Evolutionary conservation across 2,329 filamentous ascomycete species (phyloP), one percentile per base, ranked within the genome.

Genomic region (Neurospora crassa): DNA sequence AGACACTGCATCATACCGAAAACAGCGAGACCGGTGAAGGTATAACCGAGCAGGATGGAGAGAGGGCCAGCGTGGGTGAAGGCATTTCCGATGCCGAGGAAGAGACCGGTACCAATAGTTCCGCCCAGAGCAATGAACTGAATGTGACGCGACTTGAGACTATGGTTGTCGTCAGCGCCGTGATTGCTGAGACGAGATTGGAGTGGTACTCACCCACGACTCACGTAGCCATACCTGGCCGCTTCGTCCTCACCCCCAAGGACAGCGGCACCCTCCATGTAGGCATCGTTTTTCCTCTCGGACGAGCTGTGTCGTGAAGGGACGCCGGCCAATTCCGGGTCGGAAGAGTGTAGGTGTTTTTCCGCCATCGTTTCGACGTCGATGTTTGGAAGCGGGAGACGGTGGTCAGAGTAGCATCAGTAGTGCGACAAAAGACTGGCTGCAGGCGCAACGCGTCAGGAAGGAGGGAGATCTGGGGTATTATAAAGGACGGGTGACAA

Each of bases 61-160:
- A 71, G 70, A 14, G 70, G 70, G 40, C 70, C 70, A 14, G 70
- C 70, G 7, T 42, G 59, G 68, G 70, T 71, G n/a, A 71, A 63
- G 40, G 70, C 70, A 24, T 63, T 71, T 34, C 74, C 74, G 29
- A 73, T 74, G 16, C 74, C 74, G 4, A 76, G 71, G 59, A 76
- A 76, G 29, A 76, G 74, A 29, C 79, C 79, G 8, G 77, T 77
- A 2, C 82, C 82, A 20, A 83, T 79, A 3, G 81, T 83, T 10
- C 81, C 82, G 6, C 81, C 82, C 20, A 83, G 76, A 2, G 79
- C 81, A 68, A 85, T 83, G 76, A 77, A 77, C 37, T 75, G 75
- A 8, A 77, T 73, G 71, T 77, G 76, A 11, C 76, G 76, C 11
- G 76, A 72, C 71, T 72, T 72, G 10, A 72, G 69, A 12, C 71